A percentile compares a stretch with the other conserved stretches of the same genome.
Conservation (phyloP, 106 monocot genomes). For the Allium fistulosum region DNA sequence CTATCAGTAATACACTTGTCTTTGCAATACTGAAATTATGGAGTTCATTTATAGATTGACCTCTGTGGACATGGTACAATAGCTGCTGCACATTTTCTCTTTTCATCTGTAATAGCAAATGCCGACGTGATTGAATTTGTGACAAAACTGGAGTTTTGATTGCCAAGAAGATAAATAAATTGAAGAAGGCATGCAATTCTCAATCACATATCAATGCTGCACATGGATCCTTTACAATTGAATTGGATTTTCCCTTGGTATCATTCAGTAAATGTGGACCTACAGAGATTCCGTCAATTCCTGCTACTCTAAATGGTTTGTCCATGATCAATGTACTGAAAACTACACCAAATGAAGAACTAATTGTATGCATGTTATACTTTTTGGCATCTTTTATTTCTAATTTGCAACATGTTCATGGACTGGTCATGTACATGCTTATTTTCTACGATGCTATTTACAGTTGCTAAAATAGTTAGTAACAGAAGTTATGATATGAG, state of each 20-base stretch:
- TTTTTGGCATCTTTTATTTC: not conserved
- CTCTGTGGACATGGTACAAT: constrained; percentile 90
- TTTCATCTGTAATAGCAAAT: constrained; percentile 35
- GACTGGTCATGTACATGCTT: no score
- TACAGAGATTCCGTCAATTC: constrained; percentile 40
- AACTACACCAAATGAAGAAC: constrained; percentile 12
- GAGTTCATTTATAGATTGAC: constrained; percentile 42
- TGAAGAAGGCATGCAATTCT: constrained; percentile 1
- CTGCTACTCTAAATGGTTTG: constrained; percentile 44
- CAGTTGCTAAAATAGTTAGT: no score
- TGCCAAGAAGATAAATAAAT: constrained; percentile 41
- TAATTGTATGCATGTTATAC: constrained; percentile 25
- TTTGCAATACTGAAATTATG: not conserved
- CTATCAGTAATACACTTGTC: not conserved
- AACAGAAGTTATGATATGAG: no score
- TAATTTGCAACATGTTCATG: not conserved
- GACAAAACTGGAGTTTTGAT: constrained; percentile 58
- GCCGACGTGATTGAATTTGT: constrained; percentile 55
- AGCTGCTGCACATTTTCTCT: constrained; percentile 79
- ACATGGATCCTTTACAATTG: constrained; percentile 40
- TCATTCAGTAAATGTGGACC: constrained; percentile 29
- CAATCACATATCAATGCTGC: not conserved
- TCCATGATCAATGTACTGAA: constrained; percentile 43
- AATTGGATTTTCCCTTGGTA: constrained; percentile 66
- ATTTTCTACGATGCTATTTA: no score